A percentile compares a stretch with the other conserved stretches of the same genome.
Evolutionary conservation across 1,139 yeast species (phyloP).

Genomic region (Pichia norvegensis): DNA sequence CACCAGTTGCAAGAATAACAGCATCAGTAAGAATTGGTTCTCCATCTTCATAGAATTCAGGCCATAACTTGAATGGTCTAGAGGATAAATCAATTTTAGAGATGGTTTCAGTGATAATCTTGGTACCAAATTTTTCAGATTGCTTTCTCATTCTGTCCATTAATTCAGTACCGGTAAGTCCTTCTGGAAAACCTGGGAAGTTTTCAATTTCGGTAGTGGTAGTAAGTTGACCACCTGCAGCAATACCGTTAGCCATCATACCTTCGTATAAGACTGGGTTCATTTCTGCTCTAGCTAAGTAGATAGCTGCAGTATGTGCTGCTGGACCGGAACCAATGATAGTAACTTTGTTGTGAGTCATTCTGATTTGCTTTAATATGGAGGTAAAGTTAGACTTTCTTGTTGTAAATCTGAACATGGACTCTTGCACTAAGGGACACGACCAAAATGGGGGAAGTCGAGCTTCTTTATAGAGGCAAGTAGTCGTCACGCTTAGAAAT

Average conservation of each 20-base stretch:
- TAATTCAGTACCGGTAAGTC: conserved; percentile 77
- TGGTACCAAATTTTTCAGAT: conserved; percentile 81
- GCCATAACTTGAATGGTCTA: conserved; percentile 93
- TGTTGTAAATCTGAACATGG: not conserved
- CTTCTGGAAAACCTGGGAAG: conserved; percentile 97
- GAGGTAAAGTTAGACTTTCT: not conserved
- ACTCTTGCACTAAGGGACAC: not conserved
- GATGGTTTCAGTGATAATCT: conserved; percentile 88
- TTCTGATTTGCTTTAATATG: conserved; percentile 31
- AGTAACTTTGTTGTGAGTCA: conserved; percentile 84
- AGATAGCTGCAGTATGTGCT: conserved; percentile 98
- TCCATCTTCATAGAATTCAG: conserved; percentile 83
- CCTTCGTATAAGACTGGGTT: conserved; percentile 94
- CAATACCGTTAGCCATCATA: conserved; percentile 93
- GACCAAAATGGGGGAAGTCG: not conserved
- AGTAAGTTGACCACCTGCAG: conserved; percentile 98
- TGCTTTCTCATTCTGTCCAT: conserved; percentile 94
- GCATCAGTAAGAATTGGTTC: conserved; percentile 93
- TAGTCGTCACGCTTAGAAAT: not conserved
- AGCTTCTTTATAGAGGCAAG: not conserved
- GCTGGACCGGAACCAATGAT: conserved; percentile 98
- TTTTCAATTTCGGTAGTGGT: conserved; percentile 97
- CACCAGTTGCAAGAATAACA: conserved; percentile 91
- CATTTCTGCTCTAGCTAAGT: conserved; percentile 91
- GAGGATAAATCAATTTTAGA: conserved; percentile 80